Base-by-base conservation (phyloP, 2,329 filamentous ascomycete genomes). In the Botryotinia globosa region DNA sequence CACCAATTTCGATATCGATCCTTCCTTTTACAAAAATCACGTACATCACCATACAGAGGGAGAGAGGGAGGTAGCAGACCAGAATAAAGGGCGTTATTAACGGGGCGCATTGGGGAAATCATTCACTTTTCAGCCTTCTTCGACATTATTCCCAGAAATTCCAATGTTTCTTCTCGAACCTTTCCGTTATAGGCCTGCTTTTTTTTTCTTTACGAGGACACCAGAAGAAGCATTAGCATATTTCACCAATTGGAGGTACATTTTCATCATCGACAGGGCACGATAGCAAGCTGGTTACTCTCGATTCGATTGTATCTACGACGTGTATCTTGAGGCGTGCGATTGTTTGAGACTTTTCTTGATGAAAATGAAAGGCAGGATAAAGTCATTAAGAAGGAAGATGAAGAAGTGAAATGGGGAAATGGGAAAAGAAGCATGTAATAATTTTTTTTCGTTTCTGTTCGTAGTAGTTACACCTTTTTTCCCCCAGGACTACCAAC, bases 371-470 rank as follows among this genome's bases (percentile, higher is more conserved):
- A 72, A 59, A 59, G 51, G 62, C 45, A 72, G 61, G 70, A 72
- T 67, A 72, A 56, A 66, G 63, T 67, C 64, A 54, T 56, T 18
- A 29, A 12, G 51, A 67, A 22, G 62, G 67, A 72, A 69, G 72
- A 72, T 70, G 48, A 45, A 61, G 71, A 72, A 56, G 73, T 61
- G 56, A 71, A 59, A 56, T 56, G 66, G 69, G 45, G 59, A 64
- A 22, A 69, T 69, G 61, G 64, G 64, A 67, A 67, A 70, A 73
- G 71, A 69, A 74, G 75, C 75, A 74, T 76, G 74, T 76, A 76
- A 76, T 76, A 76, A 75, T 75, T 74, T 76, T 74, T 74, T 73
- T 74, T 66, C 69, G 74, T 59, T 67, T 72, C 70, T 67, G 61
- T 72, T 72, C 51, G 70, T 72, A 65, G 73, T 69, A 74, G 71